phyloP scores from a whole-genome alignment of 495 filamentous ascomycete species.

The Daldinia concentrica region DNA sequence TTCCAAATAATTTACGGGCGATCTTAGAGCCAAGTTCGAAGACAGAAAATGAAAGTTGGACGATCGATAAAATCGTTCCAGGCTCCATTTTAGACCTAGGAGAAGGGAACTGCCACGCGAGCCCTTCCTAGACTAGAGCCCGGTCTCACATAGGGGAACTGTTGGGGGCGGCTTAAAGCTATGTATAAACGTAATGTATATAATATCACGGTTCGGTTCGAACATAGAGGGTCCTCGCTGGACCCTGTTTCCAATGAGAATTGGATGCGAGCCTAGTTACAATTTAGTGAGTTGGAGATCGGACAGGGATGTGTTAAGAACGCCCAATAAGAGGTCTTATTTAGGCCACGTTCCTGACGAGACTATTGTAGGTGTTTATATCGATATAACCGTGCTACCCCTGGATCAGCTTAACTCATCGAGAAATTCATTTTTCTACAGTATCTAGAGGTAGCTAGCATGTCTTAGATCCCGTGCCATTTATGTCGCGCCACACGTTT shows the following conservation, averaged over 20 bases:
- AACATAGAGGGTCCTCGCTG: slow-evolving; percentile 21
- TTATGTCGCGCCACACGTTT: neutral
- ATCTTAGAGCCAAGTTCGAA: slow-evolving; percentile 34
- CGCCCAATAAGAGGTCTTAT: slow-evolving; percentile 24
- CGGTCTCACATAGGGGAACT: slow-evolving; percentile 38
- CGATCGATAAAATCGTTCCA: slow-evolving; percentile 35
- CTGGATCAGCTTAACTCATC: slow-evolving; percentile 1
- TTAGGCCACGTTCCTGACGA: slow-evolving; percentile 27
- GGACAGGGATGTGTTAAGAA: slow-evolving; percentile 21
- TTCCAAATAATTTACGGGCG: slow-evolving; percentile 31
- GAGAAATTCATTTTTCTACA: slow-evolving; percentile 4
- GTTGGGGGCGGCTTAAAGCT: slow-evolving; percentile 31
- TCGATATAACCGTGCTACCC: slow-evolving; percentile 14
- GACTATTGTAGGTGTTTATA: slow-evolving; percentile 18
- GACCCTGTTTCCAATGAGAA: slow-evolving; percentile 23
- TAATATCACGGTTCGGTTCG: slow-evolving; percentile 29
- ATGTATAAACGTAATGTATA: slow-evolving; percentile 3
- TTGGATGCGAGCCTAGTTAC: slow-evolving; percentile 19
- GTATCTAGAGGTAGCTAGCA: neutral
- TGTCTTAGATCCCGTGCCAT: slow-evolving; percentile 8
- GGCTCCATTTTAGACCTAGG: slow-evolving; percentile 38
- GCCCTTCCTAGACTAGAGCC: slow-evolving; percentile 28
- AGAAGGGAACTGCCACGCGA: slow-evolving; percentile 17
- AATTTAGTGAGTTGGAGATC: slow-evolving; percentile 29
- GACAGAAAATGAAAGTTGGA: slow-evolving; percentile 36